Evolutionary conservation across 2,329 filamentous ascomycete species (phyloP).

Genomic region (Hawksworthiomyces lignivorus): DNA sequence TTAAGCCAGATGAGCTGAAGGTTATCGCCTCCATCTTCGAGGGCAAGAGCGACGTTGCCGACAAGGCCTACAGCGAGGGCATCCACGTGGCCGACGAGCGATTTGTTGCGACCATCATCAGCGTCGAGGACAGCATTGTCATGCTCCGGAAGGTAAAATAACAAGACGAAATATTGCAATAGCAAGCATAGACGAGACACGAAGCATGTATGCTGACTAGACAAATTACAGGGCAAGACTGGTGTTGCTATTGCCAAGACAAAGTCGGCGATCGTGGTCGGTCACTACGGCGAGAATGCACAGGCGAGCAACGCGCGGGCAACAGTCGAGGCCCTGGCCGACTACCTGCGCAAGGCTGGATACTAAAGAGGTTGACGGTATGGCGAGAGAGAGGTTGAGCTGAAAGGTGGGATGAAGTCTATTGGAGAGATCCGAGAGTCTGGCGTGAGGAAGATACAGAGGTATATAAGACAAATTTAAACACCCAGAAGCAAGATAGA

Average conservation of each 20-base stretch:
- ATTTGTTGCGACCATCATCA: slow-evolving; percentile 65
- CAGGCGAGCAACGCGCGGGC: slow-evolving; percentile 68
- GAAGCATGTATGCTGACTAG: too few relatives aligned
- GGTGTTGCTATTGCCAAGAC: slow-evolving; percentile 83
- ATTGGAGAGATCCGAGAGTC: background rate
- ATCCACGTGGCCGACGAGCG: slow-evolving; percentile 69
- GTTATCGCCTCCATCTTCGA: slow-evolving; percentile 45
- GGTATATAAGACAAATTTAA: slow-evolving; percentile 3
- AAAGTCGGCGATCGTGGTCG: slow-evolving; percentile 78
- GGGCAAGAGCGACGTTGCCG: slow-evolving; percentile 39
- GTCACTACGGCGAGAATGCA: slow-evolving; percentile 70
- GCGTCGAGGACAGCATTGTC: slow-evolving; percentile 44
- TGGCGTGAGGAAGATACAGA: background rate
- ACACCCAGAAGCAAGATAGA: slow-evolving; percentile 8
- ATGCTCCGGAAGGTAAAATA: slow-evolving; percentile 12
- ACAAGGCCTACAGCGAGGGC: slow-evolving; percentile 64
- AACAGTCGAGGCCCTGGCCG: slow-evolving; percentile 74
- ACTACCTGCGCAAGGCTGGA: slow-evolving; percentile 72
- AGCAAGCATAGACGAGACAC: too few relatives aligned
- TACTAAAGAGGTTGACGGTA: slow-evolving; percentile 49
- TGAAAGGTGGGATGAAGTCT: background rate
- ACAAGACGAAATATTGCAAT: background rate
- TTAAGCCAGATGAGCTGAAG: slow-evolving; percentile 54
- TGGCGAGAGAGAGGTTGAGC: background rate
- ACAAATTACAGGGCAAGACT: slow-evolving; percentile 55